Conservation (phyloP, 2,329 filamentous ascomycete species). For the Phaeosphaeriaceae sp. region DNA sequence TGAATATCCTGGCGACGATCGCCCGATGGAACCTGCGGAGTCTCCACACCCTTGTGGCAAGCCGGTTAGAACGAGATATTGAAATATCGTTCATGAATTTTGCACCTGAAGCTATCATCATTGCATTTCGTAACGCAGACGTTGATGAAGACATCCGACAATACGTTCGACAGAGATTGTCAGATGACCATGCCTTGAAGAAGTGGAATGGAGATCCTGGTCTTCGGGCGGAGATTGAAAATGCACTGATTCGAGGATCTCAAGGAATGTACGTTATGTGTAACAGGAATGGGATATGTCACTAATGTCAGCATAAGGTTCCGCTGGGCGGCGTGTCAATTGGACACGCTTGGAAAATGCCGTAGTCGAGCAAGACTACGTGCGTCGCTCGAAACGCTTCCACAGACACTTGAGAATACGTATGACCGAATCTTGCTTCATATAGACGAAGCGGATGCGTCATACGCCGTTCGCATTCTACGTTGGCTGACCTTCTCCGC, state of each 20-base stretch:
- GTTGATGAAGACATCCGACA: slow-evolving; percentile 33
- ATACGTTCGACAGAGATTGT: slow-evolving; percentile 42
- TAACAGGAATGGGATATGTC: background rate
- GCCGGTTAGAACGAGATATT: slow-evolving; percentile 33
- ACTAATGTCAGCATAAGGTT: slow-evolving; percentile 24
- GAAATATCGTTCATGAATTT: slow-evolving; percentile 20
- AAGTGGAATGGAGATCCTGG: slow-evolving; percentile 31
- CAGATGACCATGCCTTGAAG: slow-evolving; percentile 31
- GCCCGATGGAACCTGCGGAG: slow-evolving; percentile 23
- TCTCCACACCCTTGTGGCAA: slow-evolving; percentile 31
- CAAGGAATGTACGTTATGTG: slow-evolving; percentile 27
- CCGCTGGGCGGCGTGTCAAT: slow-evolving; percentile 30
- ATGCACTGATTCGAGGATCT: slow-evolving; percentile 35
- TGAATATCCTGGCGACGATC: slow-evolving; percentile 23
- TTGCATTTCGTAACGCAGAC: slow-evolving; percentile 22
- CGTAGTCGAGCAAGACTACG: slow-evolving; percentile 18
- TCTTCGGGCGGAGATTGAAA: slow-evolving; percentile 33
- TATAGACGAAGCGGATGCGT: background rate
- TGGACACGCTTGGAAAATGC: slow-evolving; percentile 25
- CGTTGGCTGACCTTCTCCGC: slow-evolving; percentile 18
- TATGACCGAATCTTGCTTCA: slow-evolving; percentile 30
- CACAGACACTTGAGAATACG: slow-evolving; percentile 28
- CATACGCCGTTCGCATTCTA: slow-evolving; percentile 16
- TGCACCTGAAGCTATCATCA: slow-evolving; percentile 12
- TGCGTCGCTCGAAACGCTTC: slow-evolving; percentile 21